These are phyloP conservation scores for Omphalea diandra DNA, from an alignment of 441 rosid genomes.

Conservation along the genomic window DNA sequence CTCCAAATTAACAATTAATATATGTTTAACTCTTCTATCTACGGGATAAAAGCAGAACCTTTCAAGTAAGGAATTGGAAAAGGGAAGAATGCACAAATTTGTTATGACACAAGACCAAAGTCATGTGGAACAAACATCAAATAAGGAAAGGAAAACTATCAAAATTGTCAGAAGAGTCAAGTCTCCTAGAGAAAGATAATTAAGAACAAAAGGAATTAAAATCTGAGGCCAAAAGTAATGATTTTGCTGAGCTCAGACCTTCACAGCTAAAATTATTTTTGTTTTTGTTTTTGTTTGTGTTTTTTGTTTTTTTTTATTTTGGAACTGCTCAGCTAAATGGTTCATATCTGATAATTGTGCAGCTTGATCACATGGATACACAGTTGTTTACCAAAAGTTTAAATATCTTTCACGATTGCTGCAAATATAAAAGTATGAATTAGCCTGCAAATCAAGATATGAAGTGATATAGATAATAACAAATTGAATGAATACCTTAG, in stretches of 20 bases:
- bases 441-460: not conserved
- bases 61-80: not conserved
- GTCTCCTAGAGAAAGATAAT: not conserved
- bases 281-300: too few species aligned
- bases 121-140: not conserved
- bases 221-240: not conserved
- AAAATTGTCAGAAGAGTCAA: not conserved
- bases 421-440: not conserved
- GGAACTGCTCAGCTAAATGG: too few species aligned
- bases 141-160: not conserved
- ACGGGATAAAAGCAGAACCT: not conserved
- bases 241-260: not conserved
- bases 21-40: too few species aligned
- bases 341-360: not conserved
- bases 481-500: slow-evolving; percentile 46
- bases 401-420: slow-evolving; percentile 4
- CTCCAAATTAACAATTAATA: too few species aligned
- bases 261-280: slow-evolving; percentile 1
- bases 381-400: not conserved
- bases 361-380: not conserved
- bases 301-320: too few species aligned
- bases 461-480: not conserved
- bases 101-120: not conserved
- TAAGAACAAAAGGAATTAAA: not conserved
- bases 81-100: not conserved